Conservation (phyloP, 345 rosid species). For the Ceriops tagal region DNA sequence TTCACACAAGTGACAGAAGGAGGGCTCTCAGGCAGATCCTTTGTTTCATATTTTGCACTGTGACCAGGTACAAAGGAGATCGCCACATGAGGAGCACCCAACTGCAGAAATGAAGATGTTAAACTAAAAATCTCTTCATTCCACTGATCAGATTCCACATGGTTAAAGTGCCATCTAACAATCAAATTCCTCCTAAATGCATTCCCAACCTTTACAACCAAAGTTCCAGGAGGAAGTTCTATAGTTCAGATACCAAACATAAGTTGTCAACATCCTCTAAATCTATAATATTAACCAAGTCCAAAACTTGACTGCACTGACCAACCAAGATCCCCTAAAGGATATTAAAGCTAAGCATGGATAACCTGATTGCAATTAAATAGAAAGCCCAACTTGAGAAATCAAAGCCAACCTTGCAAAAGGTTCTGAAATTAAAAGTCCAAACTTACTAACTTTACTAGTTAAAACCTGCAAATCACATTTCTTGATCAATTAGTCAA, state of each 20-base stretch:
- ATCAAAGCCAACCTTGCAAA: background rate
- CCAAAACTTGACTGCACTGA: background rate
- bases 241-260: too few species aligned
- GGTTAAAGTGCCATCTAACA: background rate
- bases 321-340: background rate
- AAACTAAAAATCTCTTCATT: background rate
- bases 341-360: background rate
- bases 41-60: slow-evolving; percentile 30
- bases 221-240: too few species aligned
- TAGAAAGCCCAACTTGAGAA: background rate
- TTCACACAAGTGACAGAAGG: slow-evolving; percentile 33
- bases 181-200: too few species aligned
- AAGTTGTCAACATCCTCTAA: too few species aligned
- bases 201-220: too few species aligned
- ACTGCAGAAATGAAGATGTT: slow-evolving; percentile 27
- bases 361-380: slow-evolving; percentile 7
- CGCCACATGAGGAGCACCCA: slow-evolving; percentile 35
- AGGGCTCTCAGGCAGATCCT: slow-evolving; percentile 45
- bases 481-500: too few species aligned
- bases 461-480: too few species aligned
- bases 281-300: too few species aligned
- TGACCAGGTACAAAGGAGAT: slow-evolving; percentile 31
- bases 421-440: background rate
- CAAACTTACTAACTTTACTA: background rate
- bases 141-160: background rate